Conservation (phyloP, 768 basidiomycete species). For the Boletus edulis region DNA sequence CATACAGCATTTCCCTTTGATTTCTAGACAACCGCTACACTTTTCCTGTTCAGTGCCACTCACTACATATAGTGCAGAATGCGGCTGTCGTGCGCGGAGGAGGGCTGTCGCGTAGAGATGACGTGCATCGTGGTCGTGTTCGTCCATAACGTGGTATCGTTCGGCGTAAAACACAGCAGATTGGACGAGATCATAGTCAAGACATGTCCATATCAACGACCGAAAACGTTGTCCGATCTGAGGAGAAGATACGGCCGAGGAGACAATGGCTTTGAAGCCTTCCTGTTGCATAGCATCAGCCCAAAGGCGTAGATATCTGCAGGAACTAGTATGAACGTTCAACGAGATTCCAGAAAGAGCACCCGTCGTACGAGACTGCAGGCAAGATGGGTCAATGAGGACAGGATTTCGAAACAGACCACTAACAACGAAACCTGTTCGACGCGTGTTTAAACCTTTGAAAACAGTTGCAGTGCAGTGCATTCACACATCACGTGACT, state of each 20-base stretch:
- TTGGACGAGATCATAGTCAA: constrained; percentile 74
- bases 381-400: constrained; percentile 6
- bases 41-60: constrained; percentile 56
- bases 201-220: constrained; percentile 76
- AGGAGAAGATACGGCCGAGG: constrained; percentile 45
- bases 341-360: constrained; percentile 3
- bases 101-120: constrained; percentile 83
- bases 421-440: constrained; percentile 6
- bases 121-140: constrained; percentile 72
- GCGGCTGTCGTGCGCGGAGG: constrained; percentile 64
- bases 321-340: constrained; percentile 19
- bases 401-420: constrained; percentile 22
- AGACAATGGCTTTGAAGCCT: constrained; percentile 30
- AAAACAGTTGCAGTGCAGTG: constrained; percentile 18
- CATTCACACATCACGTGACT: constrained; percentile 30
- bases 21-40: constrained; percentile 74
- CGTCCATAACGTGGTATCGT: constrained; percentile 71
- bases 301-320: constrained; percentile 31
- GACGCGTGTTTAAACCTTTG: constrained; percentile 20
- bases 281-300: constrained; percentile 56
- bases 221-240: constrained; percentile 68
- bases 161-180: constrained; percentile 91
- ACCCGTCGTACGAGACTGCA: constrained; percentile 9
- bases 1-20: constrained; percentile 76
- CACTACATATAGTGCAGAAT: constrained; percentile 73